These are phyloP conservation scores for Schizochytrium sp. DNA, from an alignment of 108 stramenopile species.

Conservation along the genomic window DNA sequence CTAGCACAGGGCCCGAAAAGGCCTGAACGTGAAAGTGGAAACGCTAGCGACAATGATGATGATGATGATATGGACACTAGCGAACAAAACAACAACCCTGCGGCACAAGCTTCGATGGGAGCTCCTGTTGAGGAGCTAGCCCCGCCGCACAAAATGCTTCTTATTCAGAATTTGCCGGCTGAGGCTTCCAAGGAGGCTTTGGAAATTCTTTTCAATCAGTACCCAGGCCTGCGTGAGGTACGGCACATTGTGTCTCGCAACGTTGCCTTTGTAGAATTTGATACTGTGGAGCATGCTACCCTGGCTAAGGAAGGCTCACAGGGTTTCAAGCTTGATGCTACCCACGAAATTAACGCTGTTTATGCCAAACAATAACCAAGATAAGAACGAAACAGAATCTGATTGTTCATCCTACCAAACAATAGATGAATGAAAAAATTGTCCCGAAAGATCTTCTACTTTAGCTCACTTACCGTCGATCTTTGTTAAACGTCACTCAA, in stretches of 20 bases:
- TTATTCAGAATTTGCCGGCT: not conserved
- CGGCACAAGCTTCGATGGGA: not conserved
- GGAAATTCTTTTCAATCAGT: constrained; percentile 53
- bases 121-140: not conserved
- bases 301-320: constrained; percentile 23
- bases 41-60: not conserved
- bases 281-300: not conserved
- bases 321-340: constrained; percentile 44
- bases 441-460: no score
- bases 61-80: constrained; percentile 1
- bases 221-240: not conserved
- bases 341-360: not conserved
- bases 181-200: constrained; percentile 25
- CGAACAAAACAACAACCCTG: not conserved
- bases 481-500: no score
- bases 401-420: no score
- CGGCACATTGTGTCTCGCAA: not conserved
- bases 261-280: constrained; percentile 58
- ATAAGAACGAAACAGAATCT: no score
- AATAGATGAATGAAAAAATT: no score
- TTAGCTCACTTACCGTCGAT: no score
- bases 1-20: constrained; percentile 37
- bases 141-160: constrained; percentile 46
- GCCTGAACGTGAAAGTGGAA: not conserved
- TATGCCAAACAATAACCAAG: constrained; percentile 36